phyloP scores from a whole-genome alignment of 2,329 filamentous ascomycete species.

The Colletotrichum echinochloae region DNA sequence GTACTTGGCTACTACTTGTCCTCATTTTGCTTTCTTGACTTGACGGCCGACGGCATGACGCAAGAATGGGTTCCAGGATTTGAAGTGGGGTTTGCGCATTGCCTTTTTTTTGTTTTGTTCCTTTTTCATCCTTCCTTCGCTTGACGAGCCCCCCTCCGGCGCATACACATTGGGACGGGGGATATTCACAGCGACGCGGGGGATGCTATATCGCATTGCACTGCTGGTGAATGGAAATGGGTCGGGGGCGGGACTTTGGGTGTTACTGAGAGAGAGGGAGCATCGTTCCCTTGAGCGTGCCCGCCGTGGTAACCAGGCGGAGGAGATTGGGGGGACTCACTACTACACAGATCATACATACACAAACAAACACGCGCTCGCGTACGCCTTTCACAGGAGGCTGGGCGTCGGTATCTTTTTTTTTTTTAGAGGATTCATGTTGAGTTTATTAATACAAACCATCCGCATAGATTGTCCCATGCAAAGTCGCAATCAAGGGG shows the following conservation, averaged over 20 bases:
- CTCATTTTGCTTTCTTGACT: background rate
- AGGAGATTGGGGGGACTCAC: background rate
- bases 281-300: background rate
- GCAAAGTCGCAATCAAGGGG: background rate
- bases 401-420: slow-evolving; percentile 2
- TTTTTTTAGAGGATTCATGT: background rate
- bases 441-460: background rate
- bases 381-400: background rate
- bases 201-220: background rate
- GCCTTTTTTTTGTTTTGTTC: background rate
- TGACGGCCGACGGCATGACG: background rate
- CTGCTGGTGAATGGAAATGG: background rate
- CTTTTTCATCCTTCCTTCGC: background rate
- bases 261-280: slow-evolving; percentile 1
- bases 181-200: background rate
- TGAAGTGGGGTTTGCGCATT: background rate
- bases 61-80: background rate
- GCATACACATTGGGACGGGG: background rate
- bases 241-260: background rate
- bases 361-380: background rate
- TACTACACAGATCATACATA: background rate
- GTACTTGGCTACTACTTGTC: background rate
- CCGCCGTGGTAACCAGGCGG: background rate
- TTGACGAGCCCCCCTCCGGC: background rate
- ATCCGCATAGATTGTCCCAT: background rate